Conservation (phyloP, 1,284 basidiomycete genomes). For the Naganishia sp. region DNA sequence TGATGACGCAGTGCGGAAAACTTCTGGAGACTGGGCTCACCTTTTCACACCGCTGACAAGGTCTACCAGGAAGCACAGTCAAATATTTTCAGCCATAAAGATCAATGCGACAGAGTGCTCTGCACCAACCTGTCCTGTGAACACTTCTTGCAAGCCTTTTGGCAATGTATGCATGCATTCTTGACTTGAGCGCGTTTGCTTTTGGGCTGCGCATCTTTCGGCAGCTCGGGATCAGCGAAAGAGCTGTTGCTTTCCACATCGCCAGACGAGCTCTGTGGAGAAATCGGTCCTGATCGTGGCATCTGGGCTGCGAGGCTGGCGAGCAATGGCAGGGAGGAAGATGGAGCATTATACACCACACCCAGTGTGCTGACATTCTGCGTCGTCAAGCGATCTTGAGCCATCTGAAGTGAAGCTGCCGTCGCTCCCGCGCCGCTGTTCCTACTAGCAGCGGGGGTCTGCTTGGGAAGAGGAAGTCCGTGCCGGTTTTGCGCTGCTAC, state of each 20-base stretch:
- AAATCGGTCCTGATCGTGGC: neutral
- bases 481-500: no score
- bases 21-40: neutral
- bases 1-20: neutral
- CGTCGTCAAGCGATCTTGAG: no score
- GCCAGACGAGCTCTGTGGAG: neutral
- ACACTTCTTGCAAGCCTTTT: slow-evolving; percentile 52
- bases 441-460: no score
- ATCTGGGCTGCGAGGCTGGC: slow-evolving; percentile 6
- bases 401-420: no score
- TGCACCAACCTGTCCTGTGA: slow-evolving; percentile 45
- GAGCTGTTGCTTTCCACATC: neutral
- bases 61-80: slow-evolving; percentile 34
- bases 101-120: no score
- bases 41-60: slow-evolving; percentile 48
- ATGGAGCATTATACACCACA: neutral
- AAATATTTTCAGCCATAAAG: no score
- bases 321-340: slow-evolving; percentile 10
- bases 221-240: neutral
- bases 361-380: no score
- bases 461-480: no score
- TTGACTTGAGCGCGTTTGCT: slow-evolving; percentile 47
- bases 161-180: slow-evolving; percentile 50
- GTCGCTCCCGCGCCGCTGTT: no score
- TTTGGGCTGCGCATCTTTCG: neutral